phyloP scores from a whole-genome alignment of 2,329 filamentous ascomycete genomes.

The Stagonosporopsis vannaccii region DNA sequence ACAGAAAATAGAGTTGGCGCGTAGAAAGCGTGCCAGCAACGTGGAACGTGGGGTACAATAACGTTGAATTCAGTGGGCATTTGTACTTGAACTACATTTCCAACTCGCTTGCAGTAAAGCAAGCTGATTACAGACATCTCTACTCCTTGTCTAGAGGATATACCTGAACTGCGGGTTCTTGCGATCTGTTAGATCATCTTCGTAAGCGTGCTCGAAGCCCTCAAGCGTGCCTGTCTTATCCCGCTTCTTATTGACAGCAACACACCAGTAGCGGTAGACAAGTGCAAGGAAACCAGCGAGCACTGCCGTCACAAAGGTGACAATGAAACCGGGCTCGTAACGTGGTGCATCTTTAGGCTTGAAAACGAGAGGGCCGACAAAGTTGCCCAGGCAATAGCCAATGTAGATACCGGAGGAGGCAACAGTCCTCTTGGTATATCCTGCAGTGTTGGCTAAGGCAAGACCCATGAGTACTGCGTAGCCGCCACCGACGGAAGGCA shows the following conservation, averaged over 20 bases:
- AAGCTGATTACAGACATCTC: neutral
- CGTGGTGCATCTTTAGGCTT: slow-evolving; percentile 25
- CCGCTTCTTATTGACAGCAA: slow-evolving; percentile 53
- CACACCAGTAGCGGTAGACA: slow-evolving; percentile 55
- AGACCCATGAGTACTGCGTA: slow-evolving; percentile 60
- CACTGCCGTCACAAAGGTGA: slow-evolving; percentile 48
- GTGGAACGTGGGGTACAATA: too few relatives aligned
- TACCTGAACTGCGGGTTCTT: slow-evolving; percentile 32
- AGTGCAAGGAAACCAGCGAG: slow-evolving; percentile 49
- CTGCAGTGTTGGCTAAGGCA: slow-evolving; percentile 58
- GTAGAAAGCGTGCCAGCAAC: too few relatives aligned
- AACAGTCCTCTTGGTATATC: slow-evolving; percentile 54
- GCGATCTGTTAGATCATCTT: slow-evolving; percentile 59
- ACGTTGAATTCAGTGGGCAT: neutral
- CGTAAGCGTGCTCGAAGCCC: slow-evolving; percentile 60
- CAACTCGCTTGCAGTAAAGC: neutral
- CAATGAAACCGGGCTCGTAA: slow-evolving; percentile 52
- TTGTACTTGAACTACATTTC: neutral
- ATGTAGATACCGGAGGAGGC: slow-evolving; percentile 58
- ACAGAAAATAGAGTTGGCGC: too few relatives aligned
- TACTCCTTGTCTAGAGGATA: slow-evolving; percentile 14
- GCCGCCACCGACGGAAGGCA: slow-evolving; percentile 54
- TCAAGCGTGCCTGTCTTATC: slow-evolving; percentile 54
- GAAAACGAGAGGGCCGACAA: slow-evolving; percentile 43
- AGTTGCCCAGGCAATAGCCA: slow-evolving; percentile 55